Conservation (phyloP, 2,329 filamentous ascomycete genomes). For the Pyrenochaeta sp. region DNA sequence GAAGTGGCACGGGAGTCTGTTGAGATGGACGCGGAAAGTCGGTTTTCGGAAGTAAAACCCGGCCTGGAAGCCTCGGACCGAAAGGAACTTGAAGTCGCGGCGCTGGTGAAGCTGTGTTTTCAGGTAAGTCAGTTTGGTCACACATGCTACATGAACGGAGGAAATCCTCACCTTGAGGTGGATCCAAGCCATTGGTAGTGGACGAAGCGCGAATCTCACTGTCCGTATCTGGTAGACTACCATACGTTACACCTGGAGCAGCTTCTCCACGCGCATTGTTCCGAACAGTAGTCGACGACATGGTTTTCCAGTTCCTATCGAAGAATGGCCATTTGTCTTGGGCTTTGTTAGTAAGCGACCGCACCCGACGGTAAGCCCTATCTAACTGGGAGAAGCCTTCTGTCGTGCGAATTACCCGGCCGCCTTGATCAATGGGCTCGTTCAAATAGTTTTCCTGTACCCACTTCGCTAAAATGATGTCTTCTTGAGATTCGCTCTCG, state of each 20-base stretch:
- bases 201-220: slow-evolving; percentile 3
- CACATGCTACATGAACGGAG: not conserved
- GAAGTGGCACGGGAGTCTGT: slow-evolving; percentile 4
- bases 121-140: not conserved
- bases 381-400: slow-evolving; percentile 35
- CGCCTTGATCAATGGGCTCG: slow-evolving; percentile 13
- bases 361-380: slow-evolving; percentile 39
- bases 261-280: slow-evolving; percentile 26
- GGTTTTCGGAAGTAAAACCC: not conserved
- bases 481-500: slow-evolving; percentile 29
- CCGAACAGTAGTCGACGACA: slow-evolving; percentile 27
- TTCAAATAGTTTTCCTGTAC: slow-evolving; percentile 32
- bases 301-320: slow-evolving; percentile 29
- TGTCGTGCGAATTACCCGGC: slow-evolving; percentile 22
- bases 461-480: slow-evolving; percentile 31
- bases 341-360: slow-evolving; percentile 36
- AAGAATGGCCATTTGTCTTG: slow-evolving; percentile 47
- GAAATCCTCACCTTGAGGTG: slow-evolving; percentile 5
- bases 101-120: not conserved
- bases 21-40: slow-evolving; percentile 2
- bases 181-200: slow-evolving; percentile 2
- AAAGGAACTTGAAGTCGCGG: slow-evolving; percentile 11
- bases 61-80: not conserved
- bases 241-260: slow-evolving; percentile 14
- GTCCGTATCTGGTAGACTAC: not conserved